Conservation (phyloP, 768 basidiomycete species). For the Baorangia bicolor region DNA sequence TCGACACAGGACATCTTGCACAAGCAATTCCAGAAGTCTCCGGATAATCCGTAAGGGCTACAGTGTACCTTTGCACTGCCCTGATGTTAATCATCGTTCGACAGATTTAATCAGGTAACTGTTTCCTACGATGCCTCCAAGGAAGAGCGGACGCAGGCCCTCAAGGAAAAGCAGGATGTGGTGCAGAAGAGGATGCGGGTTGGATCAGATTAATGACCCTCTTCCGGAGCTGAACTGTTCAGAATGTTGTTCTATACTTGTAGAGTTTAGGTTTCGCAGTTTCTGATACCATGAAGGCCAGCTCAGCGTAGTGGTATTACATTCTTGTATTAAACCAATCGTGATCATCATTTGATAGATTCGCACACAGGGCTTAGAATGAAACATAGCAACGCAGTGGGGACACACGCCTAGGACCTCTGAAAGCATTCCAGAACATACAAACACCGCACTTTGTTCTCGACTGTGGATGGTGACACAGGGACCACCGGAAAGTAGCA, state of each 20-base stretch:
- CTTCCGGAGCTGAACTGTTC: neutral
- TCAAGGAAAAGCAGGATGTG: conserved; percentile 64
- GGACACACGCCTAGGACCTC: neutral
- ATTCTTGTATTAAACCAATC: neutral
- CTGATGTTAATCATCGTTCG: neutral
- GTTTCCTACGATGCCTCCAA: conserved; percentile 84
- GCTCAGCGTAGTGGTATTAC: neutral
- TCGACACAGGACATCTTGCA: conserved; percentile 68
- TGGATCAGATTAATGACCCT: conserved; percentile 9
- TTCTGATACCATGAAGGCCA: conserved; percentile 7
- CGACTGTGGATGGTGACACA: conserved; percentile 4
- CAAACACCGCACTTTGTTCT: conserved; percentile 12
- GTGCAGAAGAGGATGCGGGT: conserved; percentile 66
- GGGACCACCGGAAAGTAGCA: conserved; percentile 5
- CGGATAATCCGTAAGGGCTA: conserved; percentile 82
- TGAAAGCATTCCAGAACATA: conserved; percentile 14
- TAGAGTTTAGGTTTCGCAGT: neutral
- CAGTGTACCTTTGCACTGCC: conserved; percentile 3
- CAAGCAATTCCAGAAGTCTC: conserved; percentile 96
- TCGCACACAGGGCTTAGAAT: conserved; percentile 1
- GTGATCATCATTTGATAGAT: conserved; percentile 6
- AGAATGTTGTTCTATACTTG: neutral
- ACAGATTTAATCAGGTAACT: conserved; percentile 80
- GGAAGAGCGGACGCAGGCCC: conserved; percentile 77
- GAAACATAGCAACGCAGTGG: conserved; percentile 6